Evolutionary conservation across 495 filamentous ascomycete genomes (phyloP).

Genomic region (Hypoxylon lienhwacheense): DNA sequence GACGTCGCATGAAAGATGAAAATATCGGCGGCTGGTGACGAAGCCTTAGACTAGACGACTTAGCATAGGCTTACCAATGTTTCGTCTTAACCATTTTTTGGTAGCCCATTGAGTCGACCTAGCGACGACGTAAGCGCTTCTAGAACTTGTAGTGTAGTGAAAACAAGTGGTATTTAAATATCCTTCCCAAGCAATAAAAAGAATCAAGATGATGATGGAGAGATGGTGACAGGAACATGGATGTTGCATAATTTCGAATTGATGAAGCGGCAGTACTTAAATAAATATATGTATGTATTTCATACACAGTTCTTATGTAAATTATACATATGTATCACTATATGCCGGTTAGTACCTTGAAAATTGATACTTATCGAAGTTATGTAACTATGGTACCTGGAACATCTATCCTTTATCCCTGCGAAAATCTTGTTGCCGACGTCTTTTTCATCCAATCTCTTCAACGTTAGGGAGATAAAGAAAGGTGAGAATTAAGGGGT

Average conservation of each 20-base stretch:
- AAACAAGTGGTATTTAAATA: no score
- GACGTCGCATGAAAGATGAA: slow-evolving; percentile 27
- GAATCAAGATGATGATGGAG: no score
- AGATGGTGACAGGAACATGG: no score
- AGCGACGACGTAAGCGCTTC: slow-evolving; percentile 13
- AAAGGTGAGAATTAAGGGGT: background rate
- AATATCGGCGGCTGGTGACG: slow-evolving; percentile 26
- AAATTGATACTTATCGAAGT: no score
- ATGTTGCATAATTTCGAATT: no score
- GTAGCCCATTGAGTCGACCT: background rate
- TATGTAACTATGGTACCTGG: slow-evolving; percentile 7
- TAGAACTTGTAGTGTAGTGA: no score
- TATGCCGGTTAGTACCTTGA: no score
- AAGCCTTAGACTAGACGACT: slow-evolving; percentile 1
- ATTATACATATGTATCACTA: background rate
- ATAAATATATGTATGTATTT: background rate
- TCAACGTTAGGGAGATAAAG: background rate
- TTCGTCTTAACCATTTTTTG: no score
- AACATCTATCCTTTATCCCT: slow-evolving; percentile 17
- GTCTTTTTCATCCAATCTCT: slow-evolving; percentile 12
- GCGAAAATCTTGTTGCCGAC: slow-evolving; percentile 25
- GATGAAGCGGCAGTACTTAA: no score
- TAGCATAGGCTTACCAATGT: background rate
- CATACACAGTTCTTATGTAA: no score
- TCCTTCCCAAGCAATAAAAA: no score